phyloP scores from a whole-genome alignment of 106 monocot genomes.

The Vanilla planifolia region DNA sequence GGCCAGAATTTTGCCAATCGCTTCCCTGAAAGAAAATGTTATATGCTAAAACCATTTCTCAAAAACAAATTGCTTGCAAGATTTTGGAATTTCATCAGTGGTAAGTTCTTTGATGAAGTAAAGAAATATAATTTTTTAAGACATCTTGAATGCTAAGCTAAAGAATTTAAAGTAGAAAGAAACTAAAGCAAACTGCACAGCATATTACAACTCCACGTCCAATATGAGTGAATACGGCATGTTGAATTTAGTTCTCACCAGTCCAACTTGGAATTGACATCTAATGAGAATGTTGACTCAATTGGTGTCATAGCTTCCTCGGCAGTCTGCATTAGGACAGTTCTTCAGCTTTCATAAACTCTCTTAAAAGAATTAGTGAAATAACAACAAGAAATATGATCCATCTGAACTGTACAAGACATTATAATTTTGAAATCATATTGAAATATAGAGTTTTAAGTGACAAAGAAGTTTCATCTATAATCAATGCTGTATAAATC shows the following conservation, averaged over 20 bases:
- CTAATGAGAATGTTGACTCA: slow-evolving; percentile 97
- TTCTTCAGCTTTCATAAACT: neutral
- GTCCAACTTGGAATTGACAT: slow-evolving; percentile 96
- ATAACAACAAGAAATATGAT: neutral
- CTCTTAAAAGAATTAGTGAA: neutral
- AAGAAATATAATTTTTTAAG: neutral
- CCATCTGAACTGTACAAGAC: neutral
- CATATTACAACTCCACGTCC: too few relatives aligned
- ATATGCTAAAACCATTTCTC: neutral
- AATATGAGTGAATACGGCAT: neutral
- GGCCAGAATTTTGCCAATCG: slow-evolving; percentile 98
- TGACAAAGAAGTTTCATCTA: neutral
- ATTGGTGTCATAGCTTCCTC: slow-evolving; percentile 99
- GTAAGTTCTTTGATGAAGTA: neutral
- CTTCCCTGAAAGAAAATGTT: slow-evolving; percentile 55
- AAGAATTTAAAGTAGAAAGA: neutral
- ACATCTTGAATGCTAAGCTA: neutral
- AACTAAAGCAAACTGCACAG: neutral
- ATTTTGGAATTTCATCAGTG: neutral
- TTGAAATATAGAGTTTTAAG: neutral
- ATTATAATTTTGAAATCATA: too few relatives aligned
- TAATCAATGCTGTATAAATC: neutral
- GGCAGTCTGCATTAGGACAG: slow-evolving; percentile 52
- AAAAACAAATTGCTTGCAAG: neutral
- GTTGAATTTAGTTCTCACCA: slow-evolving; percentile 38